Conservation (phyloP, 73 alveolate genomes). For the Tetrahymena elliotti region DNA sequence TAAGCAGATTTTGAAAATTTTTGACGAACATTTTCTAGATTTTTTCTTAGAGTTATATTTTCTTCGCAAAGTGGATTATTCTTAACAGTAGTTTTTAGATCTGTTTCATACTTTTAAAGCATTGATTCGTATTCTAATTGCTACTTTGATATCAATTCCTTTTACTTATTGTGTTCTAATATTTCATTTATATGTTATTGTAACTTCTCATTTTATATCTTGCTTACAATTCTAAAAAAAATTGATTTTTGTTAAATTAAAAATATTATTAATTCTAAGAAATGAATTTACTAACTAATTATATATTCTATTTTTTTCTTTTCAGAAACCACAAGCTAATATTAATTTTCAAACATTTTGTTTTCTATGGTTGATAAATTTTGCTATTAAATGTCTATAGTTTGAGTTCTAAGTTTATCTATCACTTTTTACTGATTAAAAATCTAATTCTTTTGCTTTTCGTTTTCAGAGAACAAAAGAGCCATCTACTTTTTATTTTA, state of each 20-base stretch:
- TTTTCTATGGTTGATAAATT: neutral
- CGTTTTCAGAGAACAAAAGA: neutral
- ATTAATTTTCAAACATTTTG: neutral
- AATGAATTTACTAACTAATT: neutral
- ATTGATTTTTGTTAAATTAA: neutral
- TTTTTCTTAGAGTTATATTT: neutral
- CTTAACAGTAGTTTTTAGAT: neutral
- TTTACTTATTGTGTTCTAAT: neutral
- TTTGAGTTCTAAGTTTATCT: neutral
- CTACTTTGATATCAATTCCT: neutral
- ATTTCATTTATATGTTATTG: neutral
- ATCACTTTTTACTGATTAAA: neutral
- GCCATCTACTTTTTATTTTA: neutral
- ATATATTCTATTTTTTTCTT: neutral
- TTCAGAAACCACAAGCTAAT: neutral
- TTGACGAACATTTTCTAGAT: neutral
- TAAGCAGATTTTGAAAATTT: neutral
- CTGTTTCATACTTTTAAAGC: neutral
- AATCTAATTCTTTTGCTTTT: neutral
- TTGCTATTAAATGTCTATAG: neutral
- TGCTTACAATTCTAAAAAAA: neutral
- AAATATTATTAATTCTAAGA: neutral
- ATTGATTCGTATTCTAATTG: neutral
- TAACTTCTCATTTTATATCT: neutral
- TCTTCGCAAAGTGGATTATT: neutral